Conservation (phyloP, 805 yeast species). For the Yarrowia sp. region DNA sequence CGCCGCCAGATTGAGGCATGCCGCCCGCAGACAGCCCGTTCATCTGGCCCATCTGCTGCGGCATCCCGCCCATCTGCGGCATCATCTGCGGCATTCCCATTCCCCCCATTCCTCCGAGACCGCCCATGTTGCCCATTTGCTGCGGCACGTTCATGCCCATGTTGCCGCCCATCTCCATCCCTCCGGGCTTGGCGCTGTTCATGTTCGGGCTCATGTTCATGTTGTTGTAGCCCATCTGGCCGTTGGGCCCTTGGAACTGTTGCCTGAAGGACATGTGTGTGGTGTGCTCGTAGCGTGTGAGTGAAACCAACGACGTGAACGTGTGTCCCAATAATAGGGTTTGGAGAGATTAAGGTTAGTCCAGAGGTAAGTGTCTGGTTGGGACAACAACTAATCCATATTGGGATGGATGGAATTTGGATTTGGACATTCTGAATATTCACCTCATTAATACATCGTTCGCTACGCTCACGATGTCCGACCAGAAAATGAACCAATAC, state of each 20-base stretch:
- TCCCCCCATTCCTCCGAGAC: background rate
- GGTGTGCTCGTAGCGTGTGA: background rate
- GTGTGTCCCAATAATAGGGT: constrained; percentile 18
- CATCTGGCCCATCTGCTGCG: constrained; percentile 19
- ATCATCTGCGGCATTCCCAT: background rate
- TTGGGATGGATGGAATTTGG: too few species aligned
- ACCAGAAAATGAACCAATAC: constrained; percentile 47
- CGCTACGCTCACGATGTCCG: constrained; percentile 37
- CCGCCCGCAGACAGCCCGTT: constrained; percentile 30
- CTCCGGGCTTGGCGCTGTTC: constrained; percentile 17
- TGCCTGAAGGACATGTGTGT: constrained; percentile 21
- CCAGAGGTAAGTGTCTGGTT: background rate
- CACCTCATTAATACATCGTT: too few species aligned
- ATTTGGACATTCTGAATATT: too few species aligned
- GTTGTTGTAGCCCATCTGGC: constrained; percentile 19
- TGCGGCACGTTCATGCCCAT: background rate
- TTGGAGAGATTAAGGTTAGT: background rate
- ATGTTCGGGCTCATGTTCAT: constrained; percentile 23
- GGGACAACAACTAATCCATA: background rate
- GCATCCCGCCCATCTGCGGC: background rate
- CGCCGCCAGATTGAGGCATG: background rate
- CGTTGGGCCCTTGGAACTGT: constrained; percentile 20
- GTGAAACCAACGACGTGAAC: background rate
- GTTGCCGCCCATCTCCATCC: constrained; percentile 21
- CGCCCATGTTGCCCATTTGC: constrained; percentile 10